phyloP scores from a whole-genome alignment of 1,284 basidiomycete genomes.

The Ganoderma meredithae region DNA sequence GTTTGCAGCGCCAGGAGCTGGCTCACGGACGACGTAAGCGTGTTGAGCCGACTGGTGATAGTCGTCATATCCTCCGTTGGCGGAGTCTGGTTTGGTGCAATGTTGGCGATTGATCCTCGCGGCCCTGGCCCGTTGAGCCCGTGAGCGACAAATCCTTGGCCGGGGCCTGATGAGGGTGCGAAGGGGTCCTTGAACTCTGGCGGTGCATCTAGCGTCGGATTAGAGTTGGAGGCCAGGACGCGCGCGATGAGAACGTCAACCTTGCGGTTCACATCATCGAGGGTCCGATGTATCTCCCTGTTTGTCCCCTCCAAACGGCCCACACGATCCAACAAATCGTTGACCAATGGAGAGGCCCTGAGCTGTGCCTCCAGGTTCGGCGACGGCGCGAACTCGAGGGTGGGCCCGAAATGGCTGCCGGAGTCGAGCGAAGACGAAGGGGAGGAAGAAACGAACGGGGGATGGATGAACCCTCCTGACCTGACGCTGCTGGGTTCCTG shows the following conservation, averaged over 20 bases:
- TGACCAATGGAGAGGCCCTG: slow-evolving; percentile 74
- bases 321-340: slow-evolving; percentile 80
- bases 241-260: slow-evolving; percentile 80
- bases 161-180: slow-evolving; percentile 46
- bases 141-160: slow-evolving; percentile 43
- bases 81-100: slow-evolving; percentile 71
- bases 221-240: slow-evolving; percentile 47
- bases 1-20: slow-evolving; percentile 82
- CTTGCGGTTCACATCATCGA: slow-evolving; percentile 79
- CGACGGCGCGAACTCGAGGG: slow-evolving; percentile 47
- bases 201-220: slow-evolving; percentile 43
- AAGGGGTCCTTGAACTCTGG: slow-evolving; percentile 85
- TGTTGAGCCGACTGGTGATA: slow-evolving; percentile 82
- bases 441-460: slow-evolving; percentile 65
- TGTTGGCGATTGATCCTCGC: slow-evolving; percentile 66
- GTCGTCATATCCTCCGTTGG: slow-evolving; percentile 77
- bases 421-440: slow-evolving; percentile 82
- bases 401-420: slow-evolving; percentile 63
- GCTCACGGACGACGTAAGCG: slow-evolving; percentile 86
- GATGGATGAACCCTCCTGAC: slow-evolving; percentile 41
- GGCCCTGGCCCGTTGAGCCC: slow-evolving; percentile 55
- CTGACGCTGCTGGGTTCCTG: slow-evolving; percentile 47
- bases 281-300: slow-evolving; percentile 77
- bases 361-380: slow-evolving; percentile 73
- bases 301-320: slow-evolving; percentile 73